Evolutionary conservation across 495 filamentous ascomycete genomes (phyloP), one percentile per base, ranked within the genome.

Genomic region (Opeltia flavorubescens): DNA sequence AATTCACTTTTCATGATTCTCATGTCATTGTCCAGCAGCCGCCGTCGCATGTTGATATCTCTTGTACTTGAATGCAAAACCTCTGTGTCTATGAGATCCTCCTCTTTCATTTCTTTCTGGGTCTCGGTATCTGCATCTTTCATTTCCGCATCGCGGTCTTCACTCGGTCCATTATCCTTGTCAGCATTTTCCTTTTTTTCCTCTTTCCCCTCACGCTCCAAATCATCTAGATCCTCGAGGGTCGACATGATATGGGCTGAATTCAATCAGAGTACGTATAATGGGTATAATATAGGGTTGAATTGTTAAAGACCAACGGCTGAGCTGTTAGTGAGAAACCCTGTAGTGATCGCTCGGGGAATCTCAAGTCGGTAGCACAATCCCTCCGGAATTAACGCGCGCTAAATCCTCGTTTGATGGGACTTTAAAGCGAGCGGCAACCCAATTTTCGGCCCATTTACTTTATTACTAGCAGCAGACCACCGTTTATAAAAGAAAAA

Each of bases 1-100:
- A 76, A 86, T 66, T 98, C 91, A 76, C 86, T 94, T 75, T 81
- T 89, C 91, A 96, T 96, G 64, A 98, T 95, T 48, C 91, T 78
- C 58, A 89, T 78, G 63, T 98, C 91, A 64, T 98, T 98, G 61
- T 96, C 91, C 55, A 98, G 72, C 58, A 98, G 73, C 56, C 87
- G 78, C 69, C 77, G 77, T 59, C 74, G 76, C 56, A 84, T 93
- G 51, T 84, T 72, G 62, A 98, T 94, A 67, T 98, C 93, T 62
- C 83, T 77, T 68, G 91, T 96, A 71, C 81, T 85, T 36, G 86
- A 81, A 59, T 75, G 78, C 47, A 95, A 70, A 57, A 95, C 89
- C 65, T 98, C 91, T 27, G 86, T 77, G 65, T 95, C 89, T 40
- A 95, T 69, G 21, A 85, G 70, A 51, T 93, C 84, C 26, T 87